phyloP scores from a whole-genome alignment of 768 basidiomycete species.

The Leccinum subtestaceum region DNA sequence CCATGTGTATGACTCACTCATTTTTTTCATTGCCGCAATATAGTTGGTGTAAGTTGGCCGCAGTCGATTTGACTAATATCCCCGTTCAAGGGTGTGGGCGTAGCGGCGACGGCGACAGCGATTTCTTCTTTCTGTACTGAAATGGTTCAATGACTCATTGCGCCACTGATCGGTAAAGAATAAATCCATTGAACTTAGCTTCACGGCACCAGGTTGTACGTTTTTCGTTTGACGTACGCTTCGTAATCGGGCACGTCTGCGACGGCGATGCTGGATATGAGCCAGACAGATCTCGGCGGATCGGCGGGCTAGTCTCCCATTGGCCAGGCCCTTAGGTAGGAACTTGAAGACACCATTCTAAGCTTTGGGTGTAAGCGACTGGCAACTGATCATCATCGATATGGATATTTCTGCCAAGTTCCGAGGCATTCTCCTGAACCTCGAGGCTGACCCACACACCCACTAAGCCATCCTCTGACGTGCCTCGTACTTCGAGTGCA shows the following conservation, averaged over 20 bases:
- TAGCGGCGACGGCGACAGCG: conserved; percentile 3
- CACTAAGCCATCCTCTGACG: conserved; percentile 20
- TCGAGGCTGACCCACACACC: conserved; percentile 7
- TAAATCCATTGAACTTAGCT: not conserved
- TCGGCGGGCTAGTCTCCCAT: not conserved
- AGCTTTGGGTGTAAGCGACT: not conserved
- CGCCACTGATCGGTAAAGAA: conserved; percentile 4
- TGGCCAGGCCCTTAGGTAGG: too few relatives aligned
- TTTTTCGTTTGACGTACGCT: not conserved
- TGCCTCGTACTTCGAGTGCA: conserved; percentile 18
- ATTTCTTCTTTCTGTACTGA: not conserved
- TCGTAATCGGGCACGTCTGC: conserved; percentile 1
- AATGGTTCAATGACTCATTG: not conserved
- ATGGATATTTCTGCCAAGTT: not conserved
- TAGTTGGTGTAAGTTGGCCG: not conserved
- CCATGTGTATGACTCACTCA: not conserved
- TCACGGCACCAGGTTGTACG: not conserved
- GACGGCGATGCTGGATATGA: conserved; percentile 3
- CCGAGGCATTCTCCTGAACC: not conserved
- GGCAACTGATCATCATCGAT: not conserved
- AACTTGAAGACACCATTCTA: not conserved
- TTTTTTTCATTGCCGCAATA: not conserved
- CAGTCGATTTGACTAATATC: conserved; percentile 1
- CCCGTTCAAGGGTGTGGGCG: not conserved
- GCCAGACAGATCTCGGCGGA: not conserved